Evolutionary conservation across 352 stramenopile genomes (phyloP).

Genomic region (Phytophthora citrophthora): DNA sequence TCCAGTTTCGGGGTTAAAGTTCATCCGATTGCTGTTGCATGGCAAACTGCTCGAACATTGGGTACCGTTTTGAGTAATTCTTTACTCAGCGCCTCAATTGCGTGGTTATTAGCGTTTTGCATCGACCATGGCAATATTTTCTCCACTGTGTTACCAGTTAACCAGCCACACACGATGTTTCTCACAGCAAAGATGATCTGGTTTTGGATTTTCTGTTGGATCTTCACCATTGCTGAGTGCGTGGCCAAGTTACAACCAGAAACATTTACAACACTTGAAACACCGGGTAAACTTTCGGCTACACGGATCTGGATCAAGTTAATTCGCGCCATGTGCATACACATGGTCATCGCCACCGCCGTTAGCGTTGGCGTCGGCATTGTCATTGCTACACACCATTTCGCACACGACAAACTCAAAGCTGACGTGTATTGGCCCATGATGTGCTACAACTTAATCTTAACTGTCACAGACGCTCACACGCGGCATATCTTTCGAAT

Average conservation of each 20-base stretch:
- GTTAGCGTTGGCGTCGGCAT: constrained; percentile 12
- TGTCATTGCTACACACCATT: constrained; percentile 4
- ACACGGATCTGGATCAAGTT: constrained; percentile 13
- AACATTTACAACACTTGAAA: constrained; percentile 2
- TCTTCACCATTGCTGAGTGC: constrained; percentile 23
- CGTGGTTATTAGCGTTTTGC: constrained; percentile 23
- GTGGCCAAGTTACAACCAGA: constrained; percentile 27
- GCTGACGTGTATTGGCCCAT: constrained; percentile 26
- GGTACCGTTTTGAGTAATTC: constrained; percentile 33
- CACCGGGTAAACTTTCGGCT: constrained; percentile 1
- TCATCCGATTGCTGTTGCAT: constrained; percentile 1
- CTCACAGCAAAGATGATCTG: constrained; percentile 26
- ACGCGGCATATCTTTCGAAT: constrained; percentile 26
- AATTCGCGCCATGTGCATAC: constrained; percentile 17
- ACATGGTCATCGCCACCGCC: constrained; percentile 5
- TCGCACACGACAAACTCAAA: constrained; percentile 10
- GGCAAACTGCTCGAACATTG: constrained; percentile 19
- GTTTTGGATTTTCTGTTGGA: constrained; percentile 31
- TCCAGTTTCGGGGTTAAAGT: constrained; percentile 9
- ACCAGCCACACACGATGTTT: constrained; percentile 22
- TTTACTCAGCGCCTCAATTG: constrained; percentile 16
- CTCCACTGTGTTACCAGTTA: neutral
- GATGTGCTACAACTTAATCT: constrained; percentile 34
- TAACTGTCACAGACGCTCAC: constrained; percentile 24
- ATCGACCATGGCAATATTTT: constrained; percentile 22